phyloP scores from a whole-genome alignment of 108 stramenopile genomes.

The Nitzschia sp. region DNA sequence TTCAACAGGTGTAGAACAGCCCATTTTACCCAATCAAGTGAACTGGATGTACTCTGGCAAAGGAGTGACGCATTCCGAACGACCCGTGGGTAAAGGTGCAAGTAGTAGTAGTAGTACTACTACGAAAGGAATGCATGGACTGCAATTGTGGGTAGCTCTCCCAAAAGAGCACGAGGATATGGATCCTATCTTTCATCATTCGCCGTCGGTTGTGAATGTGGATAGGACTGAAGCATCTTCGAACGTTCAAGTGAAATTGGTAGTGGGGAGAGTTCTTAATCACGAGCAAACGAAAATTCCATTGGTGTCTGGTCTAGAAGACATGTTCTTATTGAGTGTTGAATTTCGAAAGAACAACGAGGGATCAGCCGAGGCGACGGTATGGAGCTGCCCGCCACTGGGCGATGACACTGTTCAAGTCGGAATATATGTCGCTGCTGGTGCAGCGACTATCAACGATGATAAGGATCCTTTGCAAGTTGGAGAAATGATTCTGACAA shows the following conservation, averaged over 20 bases:
- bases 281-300: constrained; percentile 10
- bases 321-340: constrained; percentile 17
- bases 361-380: too few relatives aligned
- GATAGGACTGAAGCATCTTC: not conserved
- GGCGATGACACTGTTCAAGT: constrained; percentile 3
- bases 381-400: not conserved
- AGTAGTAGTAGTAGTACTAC: not conserved
- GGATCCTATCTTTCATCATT: constrained; percentile 30
- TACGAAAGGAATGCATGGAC: constrained; percentile 12
- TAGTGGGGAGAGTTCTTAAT: constrained; percentile 12
- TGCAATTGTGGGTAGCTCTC: constrained; percentile 23
- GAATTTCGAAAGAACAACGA: not conserved
- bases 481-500: constrained; percentile 1
- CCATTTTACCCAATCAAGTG: constrained; percentile 21
- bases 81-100: not conserved
- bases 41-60: constrained; percentile 25
- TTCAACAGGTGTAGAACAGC: constrained; percentile 23
- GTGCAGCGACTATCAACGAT: not conserved
- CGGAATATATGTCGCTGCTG: constrained; percentile 18
- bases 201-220: not conserved
- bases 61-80: constrained; percentile 27
- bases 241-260: not conserved
- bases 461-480: not conserved
- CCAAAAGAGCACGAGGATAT: constrained; percentile 20
- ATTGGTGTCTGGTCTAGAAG: constrained; percentile 1